phyloP scores from a whole-genome alignment of 2,329 filamentous ascomycete genomes.

The Plectosphaerella sp. region DNA sequence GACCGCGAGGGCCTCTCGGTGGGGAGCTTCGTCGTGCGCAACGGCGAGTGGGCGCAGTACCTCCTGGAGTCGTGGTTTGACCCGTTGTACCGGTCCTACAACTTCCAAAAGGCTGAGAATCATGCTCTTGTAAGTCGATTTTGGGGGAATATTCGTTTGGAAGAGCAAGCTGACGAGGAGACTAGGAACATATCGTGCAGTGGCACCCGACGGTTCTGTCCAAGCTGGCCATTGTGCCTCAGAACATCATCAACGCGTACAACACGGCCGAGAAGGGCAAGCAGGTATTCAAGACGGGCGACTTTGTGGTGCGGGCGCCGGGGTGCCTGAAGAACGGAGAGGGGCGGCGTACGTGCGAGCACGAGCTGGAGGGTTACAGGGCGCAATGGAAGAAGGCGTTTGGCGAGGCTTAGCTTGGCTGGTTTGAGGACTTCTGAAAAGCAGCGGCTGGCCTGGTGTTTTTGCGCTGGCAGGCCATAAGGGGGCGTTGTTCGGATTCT shows the following conservation, averaged over 20 bases:
- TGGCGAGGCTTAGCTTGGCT: conserved; percentile 25
- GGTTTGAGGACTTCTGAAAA: conserved; percentile 6
- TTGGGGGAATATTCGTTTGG: background rate
- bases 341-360: conserved; percentile 60
- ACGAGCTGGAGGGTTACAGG: conserved; percentile 57
- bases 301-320: conserved; percentile 76
- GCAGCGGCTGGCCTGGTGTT: too few relatives aligned
- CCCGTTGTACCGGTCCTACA: conserved; percentile 87
- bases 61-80: conserved; percentile 96
- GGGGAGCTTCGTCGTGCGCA: conserved; percentile 74
- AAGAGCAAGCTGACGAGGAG: background rate
- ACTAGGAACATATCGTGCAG: conserved; percentile 79
- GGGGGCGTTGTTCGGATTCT: conserved; percentile 2
- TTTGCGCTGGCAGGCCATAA: too few relatives aligned
- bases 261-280: conserved; percentile 50
- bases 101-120: conserved; percentile 90
- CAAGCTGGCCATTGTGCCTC: conserved; percentile 84
- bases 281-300: conserved; percentile 69
- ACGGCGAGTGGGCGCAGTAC: conserved; percentile 87
- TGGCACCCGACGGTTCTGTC: conserved; percentile 97
- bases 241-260: conserved; percentile 79
- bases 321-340: conserved; percentile 59
- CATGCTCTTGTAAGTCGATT: conserved; percentile 72
- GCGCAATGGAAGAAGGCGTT: conserved; percentile 42
- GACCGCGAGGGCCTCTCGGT: conserved; percentile 75